A percentile compares a stretch with the other conserved stretches of the same genome.
Evolutionary conservation across 2,329 filamentous ascomycete species (phyloP).

Genomic region (Chaetomium sp.): DNA sequence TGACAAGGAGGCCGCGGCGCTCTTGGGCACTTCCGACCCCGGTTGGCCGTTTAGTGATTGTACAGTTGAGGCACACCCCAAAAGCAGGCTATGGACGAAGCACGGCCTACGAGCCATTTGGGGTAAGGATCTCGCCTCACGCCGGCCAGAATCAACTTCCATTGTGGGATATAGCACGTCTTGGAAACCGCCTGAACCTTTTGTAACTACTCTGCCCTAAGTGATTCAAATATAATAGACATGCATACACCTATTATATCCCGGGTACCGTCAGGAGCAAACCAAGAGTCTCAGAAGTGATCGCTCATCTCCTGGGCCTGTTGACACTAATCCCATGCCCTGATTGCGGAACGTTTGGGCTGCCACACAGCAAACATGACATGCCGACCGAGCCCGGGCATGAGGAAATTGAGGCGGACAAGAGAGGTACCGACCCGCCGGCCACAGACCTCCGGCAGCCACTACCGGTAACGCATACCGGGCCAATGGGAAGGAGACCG

Average conservation of each 20-base stretch:
- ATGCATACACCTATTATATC: not conserved
- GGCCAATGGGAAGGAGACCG: not conserved
- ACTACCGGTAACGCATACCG: not conserved
- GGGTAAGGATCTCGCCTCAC: not conserved
- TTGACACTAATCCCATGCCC: not conserved
- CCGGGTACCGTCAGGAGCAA: not conserved
- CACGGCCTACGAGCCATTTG: not conserved
- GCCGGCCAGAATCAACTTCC: not conserved
- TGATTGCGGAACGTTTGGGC: not conserved
- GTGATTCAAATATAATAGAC: not conserved
- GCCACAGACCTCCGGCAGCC: not conserved
- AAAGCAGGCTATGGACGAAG: not conserved
- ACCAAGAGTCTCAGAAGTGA: not conserved
- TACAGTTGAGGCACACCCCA: not conserved
- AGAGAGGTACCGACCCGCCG: not conserved
- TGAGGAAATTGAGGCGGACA: not conserved
- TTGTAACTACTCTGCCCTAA: not conserved
- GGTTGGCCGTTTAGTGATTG: not conserved
- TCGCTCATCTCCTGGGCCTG: not conserved
- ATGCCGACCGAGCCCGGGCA: not conserved
- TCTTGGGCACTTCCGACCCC: not conserved
- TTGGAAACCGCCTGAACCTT: not conserved
- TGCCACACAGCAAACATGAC: not conserved
- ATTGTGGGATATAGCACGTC: not conserved
- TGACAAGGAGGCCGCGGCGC: not conserved